Conservation (phyloP, 805 yeast genomes). For the Ogataea allantospora region DNA sequence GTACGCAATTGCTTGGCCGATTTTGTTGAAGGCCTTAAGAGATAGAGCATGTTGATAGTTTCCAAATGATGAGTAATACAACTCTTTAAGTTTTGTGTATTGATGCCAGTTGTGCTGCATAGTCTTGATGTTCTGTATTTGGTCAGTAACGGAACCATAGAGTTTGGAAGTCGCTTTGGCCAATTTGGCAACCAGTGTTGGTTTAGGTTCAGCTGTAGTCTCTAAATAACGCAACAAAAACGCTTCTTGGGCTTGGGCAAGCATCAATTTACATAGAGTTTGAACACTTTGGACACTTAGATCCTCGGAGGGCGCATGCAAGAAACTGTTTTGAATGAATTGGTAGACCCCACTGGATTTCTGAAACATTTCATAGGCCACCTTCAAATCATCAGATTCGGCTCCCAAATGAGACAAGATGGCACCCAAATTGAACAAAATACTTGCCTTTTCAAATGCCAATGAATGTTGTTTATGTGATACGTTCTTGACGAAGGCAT, state of each 20-base stretch:
- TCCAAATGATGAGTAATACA: slow-evolving; percentile 59
- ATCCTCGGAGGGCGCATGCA: slow-evolving; percentile 86
- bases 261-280: slow-evolving; percentile 61
- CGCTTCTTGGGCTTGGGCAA: slow-evolving; percentile 88
- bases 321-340: slow-evolving; percentile 72
- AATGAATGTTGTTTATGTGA: slow-evolving; percentile 69
- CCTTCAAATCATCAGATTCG: slow-evolving; percentile 47
- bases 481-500: slow-evolving; percentile 54
- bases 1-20: slow-evolving; percentile 73
- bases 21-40: slow-evolving; percentile 53
- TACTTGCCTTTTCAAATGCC: slow-evolving; percentile 86
- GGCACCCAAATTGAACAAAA: slow-evolving; percentile 76
- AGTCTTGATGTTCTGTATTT: slow-evolving; percentile 36
- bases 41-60: slow-evolving; percentile 56
- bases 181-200: slow-evolving; percentile 71
- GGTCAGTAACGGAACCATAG: slow-evolving; percentile 52
- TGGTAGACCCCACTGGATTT: slow-evolving; percentile 77
- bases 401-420: slow-evolving; percentile 52
- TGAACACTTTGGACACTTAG: slow-evolving; percentile 64
- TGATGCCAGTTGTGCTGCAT: slow-evolving; percentile 47
- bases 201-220: slow-evolving; percentile 44
- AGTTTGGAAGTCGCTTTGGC: slow-evolving; percentile 59
- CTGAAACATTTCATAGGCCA: slow-evolving; percentile 60
- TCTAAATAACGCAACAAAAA: slow-evolving; percentile 64
- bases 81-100: slow-evolving; percentile 48